Base-by-base conservation (phyloP, 768 basidiomycete species). In the Stropharia rugosoannulata region DNA sequence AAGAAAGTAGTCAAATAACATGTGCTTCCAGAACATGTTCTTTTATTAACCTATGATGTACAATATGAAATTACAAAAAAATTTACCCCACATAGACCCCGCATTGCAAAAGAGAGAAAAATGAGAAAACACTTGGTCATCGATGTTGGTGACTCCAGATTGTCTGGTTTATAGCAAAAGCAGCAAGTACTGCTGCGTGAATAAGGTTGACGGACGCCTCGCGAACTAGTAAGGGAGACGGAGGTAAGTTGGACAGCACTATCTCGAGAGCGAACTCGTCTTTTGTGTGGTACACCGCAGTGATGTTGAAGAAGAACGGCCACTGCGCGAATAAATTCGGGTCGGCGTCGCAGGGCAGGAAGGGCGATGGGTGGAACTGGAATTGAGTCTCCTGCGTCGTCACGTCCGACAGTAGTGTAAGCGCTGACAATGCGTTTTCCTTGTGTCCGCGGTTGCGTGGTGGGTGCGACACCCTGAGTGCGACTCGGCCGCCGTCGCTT, bases 291-390 rank as follows among this genome's bases (percentile, higher is more conserved):
- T 43, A 51, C 15, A 51, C 16, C 1, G 40, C 50, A 8, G 10
- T 27, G 29, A 51, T 40, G 16, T 6, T 16, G 16, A 51, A 51
- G 10, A 25, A n/a, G 29, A 51, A 51, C n/a, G 39, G 40, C 50
- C 50, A 51, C 39, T 18, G 13, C n/a, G 50, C 37, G 19, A 39
- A 40, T 4, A 50, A 19, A 5, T 50, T 32, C 2, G 50, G 39
- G 27, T 51, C 50, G 8, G 50, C 40, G 40, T 51, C 39, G 45
- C 45, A 15, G 11, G 45, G 45, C 4, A 46, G 27, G 27, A 43
- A 51, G 15, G 32, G 25, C 10, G 50, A 41, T n/a, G 50, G 8
- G 12, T 51, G 50, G 50, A 38, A 42, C 15, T 51, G 50, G 50
- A 38, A 42, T 4, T n/a, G 25, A 9, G 41, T 41, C n/a, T 40